These are phyloP conservation scores for Begonia loranthoides DNA, from an alignment of 306 rosid genomes.

Conservation along the genomic window DNA sequence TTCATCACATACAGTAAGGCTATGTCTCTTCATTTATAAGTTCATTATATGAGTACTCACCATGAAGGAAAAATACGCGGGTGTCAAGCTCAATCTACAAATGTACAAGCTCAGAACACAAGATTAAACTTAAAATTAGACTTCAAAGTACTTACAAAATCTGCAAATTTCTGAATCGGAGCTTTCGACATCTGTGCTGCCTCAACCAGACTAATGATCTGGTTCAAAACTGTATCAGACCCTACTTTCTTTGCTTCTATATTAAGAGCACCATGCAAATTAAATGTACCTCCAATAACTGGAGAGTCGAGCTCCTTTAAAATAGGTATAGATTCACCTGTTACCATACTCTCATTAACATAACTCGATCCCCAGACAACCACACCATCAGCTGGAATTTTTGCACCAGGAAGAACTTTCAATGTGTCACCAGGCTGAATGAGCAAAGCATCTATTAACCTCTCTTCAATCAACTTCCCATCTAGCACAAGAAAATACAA, in stretches of 20 bases:
- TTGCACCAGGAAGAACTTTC: constrained; percentile 91
- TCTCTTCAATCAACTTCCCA: constrained; percentile 52
- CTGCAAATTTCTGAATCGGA: constrained; percentile 99
- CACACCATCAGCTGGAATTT: constrained; percentile 83
- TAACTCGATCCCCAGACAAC: constrained; percentile 87
- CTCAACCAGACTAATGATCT: constrained; percentile 96
- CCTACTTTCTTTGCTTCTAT: constrained; percentile 78
- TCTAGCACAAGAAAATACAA: constrained; percentile 29
- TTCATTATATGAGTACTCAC: no score
- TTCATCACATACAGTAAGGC: no score
- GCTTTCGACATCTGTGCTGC: constrained; percentile 99
- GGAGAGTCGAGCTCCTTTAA: constrained; percentile 57
- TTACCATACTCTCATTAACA: constrained; percentile 94
- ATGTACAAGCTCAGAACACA: no score
- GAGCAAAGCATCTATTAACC: constrained; percentile 85
- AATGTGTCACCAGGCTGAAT: constrained; percentile 76
- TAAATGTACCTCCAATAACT: constrained; percentile 90
- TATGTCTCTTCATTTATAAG: no score
- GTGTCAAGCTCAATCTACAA: no score
- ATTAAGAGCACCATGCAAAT: constrained; percentile 78
- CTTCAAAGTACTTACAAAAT: constrained; percentile 60
- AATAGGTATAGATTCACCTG: constrained; percentile 83
- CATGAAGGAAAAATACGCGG: no score
- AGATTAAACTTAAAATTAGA: no score
- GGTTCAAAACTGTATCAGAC: constrained; percentile 82